These are phyloP conservation scores for Cryptomeria japonica DNA, from an alignment of 75 land plant genomes.

Conservation along the genomic window DNA sequence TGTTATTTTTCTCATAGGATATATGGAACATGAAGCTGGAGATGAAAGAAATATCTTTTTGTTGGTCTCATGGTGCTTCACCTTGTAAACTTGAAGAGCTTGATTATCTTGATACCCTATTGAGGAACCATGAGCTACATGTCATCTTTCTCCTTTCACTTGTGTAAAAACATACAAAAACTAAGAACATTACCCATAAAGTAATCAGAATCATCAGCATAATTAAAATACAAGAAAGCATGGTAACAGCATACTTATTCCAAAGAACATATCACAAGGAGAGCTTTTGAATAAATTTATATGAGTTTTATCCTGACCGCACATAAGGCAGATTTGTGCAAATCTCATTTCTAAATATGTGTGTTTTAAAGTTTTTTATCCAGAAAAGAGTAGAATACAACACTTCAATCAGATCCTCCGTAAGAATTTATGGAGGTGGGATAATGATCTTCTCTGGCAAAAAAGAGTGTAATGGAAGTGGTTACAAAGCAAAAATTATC, in stretches of 20 bases:
- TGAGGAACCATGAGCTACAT: not conserved
- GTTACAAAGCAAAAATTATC: not conserved
- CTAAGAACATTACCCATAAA: not conserved
- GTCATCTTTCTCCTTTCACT: not conserved
- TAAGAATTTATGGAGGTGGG: not conserved
- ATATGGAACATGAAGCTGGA: not conserved
- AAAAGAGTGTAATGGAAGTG: not conserved
- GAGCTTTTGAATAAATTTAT: not conserved
- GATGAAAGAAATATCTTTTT: not conserved
- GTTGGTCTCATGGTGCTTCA: slow-evolving; percentile 2
- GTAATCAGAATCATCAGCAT: not conserved
- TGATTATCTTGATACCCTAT: slow-evolving; percentile 10
- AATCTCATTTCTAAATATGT: not conserved
- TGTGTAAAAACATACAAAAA: not conserved
- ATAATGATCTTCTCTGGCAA: not conserved
- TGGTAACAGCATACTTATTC: not conserved
- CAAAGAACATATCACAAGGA: not conserved
- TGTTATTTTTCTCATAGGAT: not conserved
- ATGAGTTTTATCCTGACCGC: not conserved
- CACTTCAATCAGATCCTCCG: not conserved
- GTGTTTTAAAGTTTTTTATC: not conserved
- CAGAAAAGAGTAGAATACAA: not conserved
- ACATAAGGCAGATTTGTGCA: not conserved
- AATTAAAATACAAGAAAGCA: not conserved
- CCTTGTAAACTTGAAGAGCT: not conserved